Evolutionary conservation across 2,329 filamentous ascomycete species (phyloP).

Genomic region (Ophiostoma sp.): DNA sequence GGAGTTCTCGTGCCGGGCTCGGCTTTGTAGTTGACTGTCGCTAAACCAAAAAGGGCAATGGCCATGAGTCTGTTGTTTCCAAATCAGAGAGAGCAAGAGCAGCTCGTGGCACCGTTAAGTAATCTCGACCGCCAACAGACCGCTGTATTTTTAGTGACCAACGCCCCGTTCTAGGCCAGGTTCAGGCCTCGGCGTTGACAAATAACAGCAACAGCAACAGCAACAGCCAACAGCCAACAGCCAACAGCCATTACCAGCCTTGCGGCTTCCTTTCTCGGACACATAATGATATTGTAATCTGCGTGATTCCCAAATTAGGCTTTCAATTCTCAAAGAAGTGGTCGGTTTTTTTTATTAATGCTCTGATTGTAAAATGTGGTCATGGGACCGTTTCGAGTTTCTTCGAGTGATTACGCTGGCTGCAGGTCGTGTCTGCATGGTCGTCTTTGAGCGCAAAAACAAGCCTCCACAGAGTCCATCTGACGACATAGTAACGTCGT

Average conservation of each 20-base stretch:
- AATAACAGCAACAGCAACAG: neutral
- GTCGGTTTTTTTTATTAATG: neutral
- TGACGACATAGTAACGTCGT: neutral
- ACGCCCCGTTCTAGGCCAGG: neutral
- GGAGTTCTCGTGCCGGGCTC: neutral
- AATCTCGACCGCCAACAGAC: neutral
- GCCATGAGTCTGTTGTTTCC: neutral
- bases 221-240: neutral
- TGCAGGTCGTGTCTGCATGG: neutral
- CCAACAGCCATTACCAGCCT: neutral
- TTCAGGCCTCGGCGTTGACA: neutral
- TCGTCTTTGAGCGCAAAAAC: neutral
- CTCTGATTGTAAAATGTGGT: neutral
- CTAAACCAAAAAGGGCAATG: neutral
- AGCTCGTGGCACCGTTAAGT: neutral
- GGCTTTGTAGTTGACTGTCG: neutral
- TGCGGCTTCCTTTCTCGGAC: neutral
- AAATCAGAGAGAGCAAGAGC: neutral
- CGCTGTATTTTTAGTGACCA: conserved; percentile 1
- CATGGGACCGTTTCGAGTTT: neutral
- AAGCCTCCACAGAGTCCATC: neutral
- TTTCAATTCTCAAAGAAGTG: neutral
- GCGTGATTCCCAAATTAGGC: neutral
- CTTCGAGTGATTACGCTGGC: neutral
- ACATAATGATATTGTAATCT: neutral